Evolutionary conservation across 2,329 filamentous ascomycete genomes (phyloP).

Genomic region (Colletotrichum phormii): DNA sequence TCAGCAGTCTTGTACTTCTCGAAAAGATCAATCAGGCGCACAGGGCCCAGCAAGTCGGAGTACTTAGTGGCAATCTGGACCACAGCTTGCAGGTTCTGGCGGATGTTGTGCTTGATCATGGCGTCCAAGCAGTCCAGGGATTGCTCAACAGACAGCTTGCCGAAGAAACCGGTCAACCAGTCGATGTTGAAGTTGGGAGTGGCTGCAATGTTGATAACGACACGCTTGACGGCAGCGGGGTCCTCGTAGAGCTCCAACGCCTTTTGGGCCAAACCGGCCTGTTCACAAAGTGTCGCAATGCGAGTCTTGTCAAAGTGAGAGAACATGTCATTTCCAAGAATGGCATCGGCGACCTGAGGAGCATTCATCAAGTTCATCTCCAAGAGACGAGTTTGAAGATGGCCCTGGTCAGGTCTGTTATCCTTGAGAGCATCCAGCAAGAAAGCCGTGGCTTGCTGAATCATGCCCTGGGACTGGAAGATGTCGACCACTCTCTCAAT

Average conservation of each 20-base stretch:
- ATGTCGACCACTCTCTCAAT: conserved; percentile 96
- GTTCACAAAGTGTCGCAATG: conserved; percentile 91
- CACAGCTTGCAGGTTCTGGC: conserved; percentile 94
- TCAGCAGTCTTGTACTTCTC: conserved; percentile 98
- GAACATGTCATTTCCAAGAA: conserved; percentile 98
- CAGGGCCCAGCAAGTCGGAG: conserved; percentile 92
- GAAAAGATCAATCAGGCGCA: conserved; percentile 88
- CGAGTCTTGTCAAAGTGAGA: conserved; percentile 93
- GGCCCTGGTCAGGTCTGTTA: conserved; percentile 92
- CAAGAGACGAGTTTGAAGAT: conserved; percentile 91
- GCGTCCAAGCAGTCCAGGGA: conserved; percentile 93
- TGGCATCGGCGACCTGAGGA: conserved; percentile 96
- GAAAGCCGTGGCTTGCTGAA: conserved; percentile 98
- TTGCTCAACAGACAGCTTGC: conserved; percentile 93
- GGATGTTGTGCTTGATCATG: conserved; percentile 97
- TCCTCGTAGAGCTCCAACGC: conserved; percentile 97
- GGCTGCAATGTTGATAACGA: conserved; percentile 83
- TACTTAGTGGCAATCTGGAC: conserved; percentile 98
- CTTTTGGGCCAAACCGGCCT: conserved; percentile 86
- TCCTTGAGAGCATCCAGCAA: conserved; percentile 94
- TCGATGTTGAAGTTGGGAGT: conserved; percentile 90
- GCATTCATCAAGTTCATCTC: conserved; percentile 99
- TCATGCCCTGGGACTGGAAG: conserved; percentile 97
- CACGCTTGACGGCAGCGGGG: conserved; percentile 88
- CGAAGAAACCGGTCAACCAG: conserved; percentile 93